phyloP scores from a whole-genome alignment of 352 stramenopile genomes.

The Globisporangium radiosum region DNA sequence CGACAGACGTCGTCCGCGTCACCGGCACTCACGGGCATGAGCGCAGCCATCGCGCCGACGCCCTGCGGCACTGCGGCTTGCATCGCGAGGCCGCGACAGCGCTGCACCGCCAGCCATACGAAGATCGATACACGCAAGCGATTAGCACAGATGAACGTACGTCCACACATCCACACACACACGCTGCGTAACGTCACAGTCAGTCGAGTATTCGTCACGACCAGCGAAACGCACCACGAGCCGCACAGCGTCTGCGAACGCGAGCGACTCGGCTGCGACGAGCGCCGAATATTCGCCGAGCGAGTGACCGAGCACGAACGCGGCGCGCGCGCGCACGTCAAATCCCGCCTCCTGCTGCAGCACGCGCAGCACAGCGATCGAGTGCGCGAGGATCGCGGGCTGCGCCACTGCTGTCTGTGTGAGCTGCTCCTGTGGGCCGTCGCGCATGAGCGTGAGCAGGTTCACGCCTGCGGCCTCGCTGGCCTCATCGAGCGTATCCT shows the following conservation, averaged over 20 bases:
- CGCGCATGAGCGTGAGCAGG: conserved; percentile 46
- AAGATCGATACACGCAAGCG: background rate
- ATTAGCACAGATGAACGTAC: background rate
- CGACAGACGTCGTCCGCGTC: conserved; percentile 54
- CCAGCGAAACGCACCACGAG: conserved; percentile 41
- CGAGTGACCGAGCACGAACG: conserved; percentile 69
- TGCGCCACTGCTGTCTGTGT: conserved; percentile 71
- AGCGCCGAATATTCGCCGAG: conserved; percentile 85
- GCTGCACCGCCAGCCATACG: conserved; percentile 14
- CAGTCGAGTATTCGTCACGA: no score
- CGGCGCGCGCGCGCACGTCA: conserved; percentile 18
- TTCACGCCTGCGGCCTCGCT: conserved; percentile 64
- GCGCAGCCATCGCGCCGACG: conserved; percentile 65
- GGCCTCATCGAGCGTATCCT: conserved; percentile 65
- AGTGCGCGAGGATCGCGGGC: conserved; percentile 75
- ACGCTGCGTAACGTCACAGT: no score
- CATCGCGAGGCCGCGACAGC: conserved; percentile 67
- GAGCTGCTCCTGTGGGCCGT: conserved; percentile 54
- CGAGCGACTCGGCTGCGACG: conserved; percentile 53
- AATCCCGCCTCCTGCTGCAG: conserved; percentile 59
- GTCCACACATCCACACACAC: no score
- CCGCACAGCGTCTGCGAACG: conserved; percentile 55
- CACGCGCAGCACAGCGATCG: conserved; percentile 63
- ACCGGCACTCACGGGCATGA: conserved; percentile 51
- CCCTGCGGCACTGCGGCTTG: conserved; percentile 46